Percentiles rank a stretch among this genome's conserved stretches.
phyloP scores from a whole-genome alignment of 2,329 filamentous ascomycete species.

The Fonsecaea monophora region DNA sequence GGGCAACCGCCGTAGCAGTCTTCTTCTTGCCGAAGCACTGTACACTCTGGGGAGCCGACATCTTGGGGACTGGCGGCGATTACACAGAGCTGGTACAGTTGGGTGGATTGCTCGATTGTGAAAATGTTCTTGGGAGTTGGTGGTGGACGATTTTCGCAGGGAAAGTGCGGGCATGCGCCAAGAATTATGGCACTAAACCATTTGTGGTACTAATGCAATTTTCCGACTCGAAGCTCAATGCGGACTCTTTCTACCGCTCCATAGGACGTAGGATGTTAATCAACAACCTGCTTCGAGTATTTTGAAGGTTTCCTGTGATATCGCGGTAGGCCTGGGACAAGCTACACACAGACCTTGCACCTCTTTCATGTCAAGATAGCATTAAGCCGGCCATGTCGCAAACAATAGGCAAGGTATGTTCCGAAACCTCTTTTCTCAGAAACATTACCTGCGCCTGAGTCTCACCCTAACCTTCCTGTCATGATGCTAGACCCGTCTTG shows the following conservation, averaged over 20 bases:
- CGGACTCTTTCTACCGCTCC: background rate
- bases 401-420: conserved; percentile 52
- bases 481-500: conserved; percentile 77
- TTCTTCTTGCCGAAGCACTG: conserved; percentile 99
- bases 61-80: conserved; percentile 56
- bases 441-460: background rate
- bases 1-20: conserved; percentile 84
- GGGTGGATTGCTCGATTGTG: conserved; percentile 2
- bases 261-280: background rate
- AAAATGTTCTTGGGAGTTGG: conserved; percentile 2
- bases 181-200: background rate
- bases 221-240: conserved; percentile 1
- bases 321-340: background rate
- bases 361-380: conserved; percentile 30
- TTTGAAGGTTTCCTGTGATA: background rate
- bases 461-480: conserved; percentile 2
- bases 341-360: background rate
- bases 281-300: background rate
- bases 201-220: background rate
- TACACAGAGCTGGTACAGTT: conserved; percentile 35
- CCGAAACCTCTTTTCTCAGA: background rate
- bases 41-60: conserved; percentile 80
- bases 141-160: conserved; percentile 14
- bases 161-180: conserved; percentile 18
- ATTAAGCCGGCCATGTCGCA: conserved; percentile 50